These are phyloP conservation scores for Simplicillium aogashimaense DNA, from an alignment of 2,329 filamentous ascomycete genomes.

Conservation along the genomic window DNA sequence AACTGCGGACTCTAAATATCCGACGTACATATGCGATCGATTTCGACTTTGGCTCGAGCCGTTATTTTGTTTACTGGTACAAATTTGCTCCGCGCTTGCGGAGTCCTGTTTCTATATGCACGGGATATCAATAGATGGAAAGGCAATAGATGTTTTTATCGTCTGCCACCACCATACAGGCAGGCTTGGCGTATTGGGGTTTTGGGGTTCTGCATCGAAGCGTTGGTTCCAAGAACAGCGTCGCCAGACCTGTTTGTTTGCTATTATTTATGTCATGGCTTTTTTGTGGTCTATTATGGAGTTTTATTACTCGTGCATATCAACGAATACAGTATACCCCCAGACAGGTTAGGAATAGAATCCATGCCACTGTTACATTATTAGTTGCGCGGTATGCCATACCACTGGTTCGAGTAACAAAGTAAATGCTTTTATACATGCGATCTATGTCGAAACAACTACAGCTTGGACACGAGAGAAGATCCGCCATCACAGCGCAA, in stretches of 20 bases:
- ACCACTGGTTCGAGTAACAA: neutral
- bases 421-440: neutral
- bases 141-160: no score
- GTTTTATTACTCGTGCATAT: neutral
- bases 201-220: neutral
- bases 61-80: neutral
- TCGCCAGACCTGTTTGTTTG: neutral
- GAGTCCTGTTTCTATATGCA: no score
- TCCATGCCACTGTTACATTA: no score
- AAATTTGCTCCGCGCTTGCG: neutral
- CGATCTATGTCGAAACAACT: slow-evolving; percentile 3
- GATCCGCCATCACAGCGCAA: slow-evolving; percentile 53
- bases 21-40: neutral
- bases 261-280: neutral
- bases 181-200: neutral
- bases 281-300: neutral
- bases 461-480: slow-evolving; percentile 35
- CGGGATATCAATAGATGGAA: no score
- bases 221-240: neutral
- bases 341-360: neutral
- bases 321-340: neutral
- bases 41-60: slow-evolving; percentile 1
- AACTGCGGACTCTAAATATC: slow-evolving; percentile 46
- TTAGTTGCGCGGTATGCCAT: neutral
- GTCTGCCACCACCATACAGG: no score